Evolutionary conservation across 108 stramenopile genomes (phyloP).

Genomic region (Pinguiococcus pyrenoidosus): DNA sequence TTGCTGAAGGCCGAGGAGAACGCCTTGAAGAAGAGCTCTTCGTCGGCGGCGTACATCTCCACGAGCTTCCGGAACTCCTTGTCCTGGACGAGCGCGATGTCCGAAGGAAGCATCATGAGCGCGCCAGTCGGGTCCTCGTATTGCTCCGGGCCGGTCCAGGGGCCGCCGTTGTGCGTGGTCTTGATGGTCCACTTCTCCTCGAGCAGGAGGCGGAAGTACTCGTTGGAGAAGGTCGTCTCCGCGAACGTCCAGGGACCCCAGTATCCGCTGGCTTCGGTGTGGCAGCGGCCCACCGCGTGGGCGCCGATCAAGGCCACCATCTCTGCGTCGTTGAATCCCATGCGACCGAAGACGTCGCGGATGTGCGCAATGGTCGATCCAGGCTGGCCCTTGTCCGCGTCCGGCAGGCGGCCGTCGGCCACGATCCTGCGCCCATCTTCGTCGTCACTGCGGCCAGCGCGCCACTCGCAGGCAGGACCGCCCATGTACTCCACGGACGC

Average conservation of each 20-base stretch:
- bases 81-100: slow-evolving; percentile 72
- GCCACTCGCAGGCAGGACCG: slow-evolving; percentile 18
- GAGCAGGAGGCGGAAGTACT: slow-evolving; percentile 83
- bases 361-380: slow-evolving; percentile 53
- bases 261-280: slow-evolving; percentile 65
- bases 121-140: slow-evolving; percentile 68
- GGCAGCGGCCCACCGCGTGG: slow-evolving; percentile 82
- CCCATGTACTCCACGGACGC: slow-evolving; percentile 29
- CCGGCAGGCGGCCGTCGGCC: slow-evolving; percentile 66
- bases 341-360: slow-evolving; percentile 84
- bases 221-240: slow-evolving; percentile 85
- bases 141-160: slow-evolving; percentile 68
- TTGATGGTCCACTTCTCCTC: slow-evolving; percentile 74
- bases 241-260: slow-evolving; percentile 87
- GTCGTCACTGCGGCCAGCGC: slow-evolving; percentile 41
- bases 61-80: slow-evolving; percentile 55
- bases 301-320: slow-evolving; percentile 93
- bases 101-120: slow-evolving; percentile 55
- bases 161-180: slow-evolving; percentile 71
- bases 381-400: slow-evolving; percentile 66
- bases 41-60: slow-evolving; percentile 60
- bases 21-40: slow-evolving; percentile 74
- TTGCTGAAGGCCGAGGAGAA: slow-evolving; percentile 79
- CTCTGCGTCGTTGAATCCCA: slow-evolving; percentile 82
- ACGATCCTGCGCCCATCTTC: slow-evolving; percentile 33